These are phyloP conservation scores for Orbilia quercus DNA, from an alignment of 2,329 filamentous ascomycete genomes.

Conservation along the genomic window DNA sequence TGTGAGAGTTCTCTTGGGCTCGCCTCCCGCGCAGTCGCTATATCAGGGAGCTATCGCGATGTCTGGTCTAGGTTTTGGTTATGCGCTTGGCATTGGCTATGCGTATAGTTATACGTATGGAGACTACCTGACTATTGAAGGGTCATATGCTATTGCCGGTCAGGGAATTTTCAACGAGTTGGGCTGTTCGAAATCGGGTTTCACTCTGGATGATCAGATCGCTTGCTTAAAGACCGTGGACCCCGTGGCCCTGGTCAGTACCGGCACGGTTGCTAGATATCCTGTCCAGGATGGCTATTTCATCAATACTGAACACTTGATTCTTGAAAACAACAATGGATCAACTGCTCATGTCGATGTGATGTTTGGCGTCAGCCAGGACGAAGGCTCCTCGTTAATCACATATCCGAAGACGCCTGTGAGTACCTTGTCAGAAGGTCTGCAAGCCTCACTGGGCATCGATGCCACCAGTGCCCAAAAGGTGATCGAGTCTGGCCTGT, in stretches of 20 bases:
- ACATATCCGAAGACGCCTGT: slow-evolving; percentile 66
- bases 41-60: slow-evolving; percentile 66
- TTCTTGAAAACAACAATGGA: slow-evolving; percentile 56
- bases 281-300: slow-evolving; percentile 71
- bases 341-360: slow-evolving; percentile 67
- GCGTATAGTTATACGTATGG: slow-evolving; percentile 71
- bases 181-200: slow-evolving; percentile 66
- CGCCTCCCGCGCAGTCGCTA: slow-evolving; percentile 66
- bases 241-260: slow-evolving; percentile 63
- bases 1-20: slow-evolving; percentile 69
- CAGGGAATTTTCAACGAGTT: slow-evolving; percentile 67
- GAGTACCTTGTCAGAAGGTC: slow-evolving; percentile 64
- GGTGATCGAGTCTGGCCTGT: slow-evolving; percentile 66
- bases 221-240: slow-evolving; percentile 68
- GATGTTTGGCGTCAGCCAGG: slow-evolving; percentile 69
- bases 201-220: slow-evolving; percentile 65
- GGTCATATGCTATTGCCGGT: slow-evolving; percentile 67
- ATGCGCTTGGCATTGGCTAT: slow-evolving; percentile 68
- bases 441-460: slow-evolving; percentile 66
- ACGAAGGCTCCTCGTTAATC: slow-evolving; percentile 70
- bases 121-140: slow-evolving; percentile 69
- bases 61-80: slow-evolving; percentile 70
- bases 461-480: slow-evolving; percentile 64
- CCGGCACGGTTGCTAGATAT: slow-evolving; percentile 66
- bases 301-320: slow-evolving; percentile 67